Evolutionary conservation across 2,329 filamentous ascomycete genomes (phyloP).

Genomic region (Fusarium decemcellulare): DNA sequence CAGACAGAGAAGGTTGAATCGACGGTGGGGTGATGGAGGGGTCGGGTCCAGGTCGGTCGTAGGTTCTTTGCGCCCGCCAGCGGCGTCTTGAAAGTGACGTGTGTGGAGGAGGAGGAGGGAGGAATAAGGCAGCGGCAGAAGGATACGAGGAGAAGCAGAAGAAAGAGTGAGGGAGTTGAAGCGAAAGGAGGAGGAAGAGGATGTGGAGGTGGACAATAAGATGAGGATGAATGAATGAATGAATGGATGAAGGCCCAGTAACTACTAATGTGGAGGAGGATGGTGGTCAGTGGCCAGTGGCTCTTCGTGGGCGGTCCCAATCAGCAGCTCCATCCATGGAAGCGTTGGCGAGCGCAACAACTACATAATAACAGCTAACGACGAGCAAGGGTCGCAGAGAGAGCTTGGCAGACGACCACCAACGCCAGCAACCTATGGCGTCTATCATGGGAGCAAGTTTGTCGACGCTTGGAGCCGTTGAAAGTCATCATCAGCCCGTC

Average conservation of each 20-base stretch:
- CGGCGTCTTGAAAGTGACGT: conserved; percentile 21
- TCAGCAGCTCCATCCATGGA: conserved; percentile 21
- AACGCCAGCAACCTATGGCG: conserved; percentile 1
- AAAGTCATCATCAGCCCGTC: conserved; percentile 7
- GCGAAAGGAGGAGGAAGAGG: background rate
- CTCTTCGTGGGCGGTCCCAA: conserved; percentile 16
- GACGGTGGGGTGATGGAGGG: conserved; percentile 41
- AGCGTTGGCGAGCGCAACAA: conserved; percentile 19
- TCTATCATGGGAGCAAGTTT: conserved; percentile 3
- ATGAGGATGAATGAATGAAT: conserved; percentile 2
- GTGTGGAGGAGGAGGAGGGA: too few species aligned
- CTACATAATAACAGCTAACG: conserved; percentile 3
- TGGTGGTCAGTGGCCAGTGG: conserved; percentile 16
- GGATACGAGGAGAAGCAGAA: background rate
- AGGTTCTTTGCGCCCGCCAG: conserved; percentile 26
- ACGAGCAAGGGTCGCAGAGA: conserved; percentile 15
- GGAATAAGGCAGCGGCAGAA: background rate
- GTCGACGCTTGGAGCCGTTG: conserved; percentile 3
- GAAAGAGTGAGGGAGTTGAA: background rate
- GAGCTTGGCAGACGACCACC: background rate
- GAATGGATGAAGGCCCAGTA: background rate
- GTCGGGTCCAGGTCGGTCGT: conserved; percentile 8
- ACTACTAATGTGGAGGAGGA: conserved; percentile 7
- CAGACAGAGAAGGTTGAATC: background rate
- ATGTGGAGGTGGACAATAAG: conserved; percentile 14